Evolutionary conservation across 2,329 filamentous ascomycete species (phyloP).

Genomic region (Pseudomassariella vexata): DNA sequence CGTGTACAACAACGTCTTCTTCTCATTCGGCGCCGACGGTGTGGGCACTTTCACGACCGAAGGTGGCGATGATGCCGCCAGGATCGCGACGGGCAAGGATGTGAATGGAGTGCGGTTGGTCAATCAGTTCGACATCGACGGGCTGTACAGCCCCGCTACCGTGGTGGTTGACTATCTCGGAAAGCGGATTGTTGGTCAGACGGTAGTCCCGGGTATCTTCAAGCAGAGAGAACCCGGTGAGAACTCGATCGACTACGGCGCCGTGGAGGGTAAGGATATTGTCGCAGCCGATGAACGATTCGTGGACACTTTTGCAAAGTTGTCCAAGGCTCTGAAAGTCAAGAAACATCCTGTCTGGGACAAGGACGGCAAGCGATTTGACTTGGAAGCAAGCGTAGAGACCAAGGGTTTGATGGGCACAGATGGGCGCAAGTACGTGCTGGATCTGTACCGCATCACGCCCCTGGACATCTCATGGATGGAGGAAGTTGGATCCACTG

Average conservation of each 20-base stretch:
- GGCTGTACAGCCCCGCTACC: conserved; percentile 90
- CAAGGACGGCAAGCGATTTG: conserved; percentile 84
- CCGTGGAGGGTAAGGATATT: conserved; percentile 93
- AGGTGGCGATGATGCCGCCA: conserved; percentile 91
- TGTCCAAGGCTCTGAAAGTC: conserved; percentile 84
- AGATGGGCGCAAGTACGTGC: conserved; percentile 93
- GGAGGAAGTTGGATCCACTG: conserved; percentile 60
- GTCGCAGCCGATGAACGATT: conserved; percentile 89
- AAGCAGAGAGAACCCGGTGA: conserved; percentile 96
- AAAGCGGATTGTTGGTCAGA: conserved; percentile 95
- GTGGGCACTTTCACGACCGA: conserved; percentile 96
- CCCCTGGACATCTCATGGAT: conserved; percentile 88
- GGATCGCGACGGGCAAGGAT: conserved; percentile 94
- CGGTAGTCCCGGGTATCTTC: conserved; percentile 97
- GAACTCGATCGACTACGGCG: conserved; percentile 98
- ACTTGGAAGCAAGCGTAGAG: conserved; percentile 92
- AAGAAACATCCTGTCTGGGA: conserved; percentile 98
- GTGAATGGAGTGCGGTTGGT: conserved; percentile 90
- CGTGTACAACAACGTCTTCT: conserved; percentile 99
- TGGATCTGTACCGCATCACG: conserved; percentile 92
- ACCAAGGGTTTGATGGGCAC: conserved; percentile 97
- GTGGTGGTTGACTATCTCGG: conserved; percentile 96
- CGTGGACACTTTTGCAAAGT: conserved; percentile 74
- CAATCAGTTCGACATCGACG: conserved; percentile 94
- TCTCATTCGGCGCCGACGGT: conserved; percentile 95